Evolutionary conservation across 257 asterid species (phyloP).

Genomic region (Solanum paucissectum): DNA sequence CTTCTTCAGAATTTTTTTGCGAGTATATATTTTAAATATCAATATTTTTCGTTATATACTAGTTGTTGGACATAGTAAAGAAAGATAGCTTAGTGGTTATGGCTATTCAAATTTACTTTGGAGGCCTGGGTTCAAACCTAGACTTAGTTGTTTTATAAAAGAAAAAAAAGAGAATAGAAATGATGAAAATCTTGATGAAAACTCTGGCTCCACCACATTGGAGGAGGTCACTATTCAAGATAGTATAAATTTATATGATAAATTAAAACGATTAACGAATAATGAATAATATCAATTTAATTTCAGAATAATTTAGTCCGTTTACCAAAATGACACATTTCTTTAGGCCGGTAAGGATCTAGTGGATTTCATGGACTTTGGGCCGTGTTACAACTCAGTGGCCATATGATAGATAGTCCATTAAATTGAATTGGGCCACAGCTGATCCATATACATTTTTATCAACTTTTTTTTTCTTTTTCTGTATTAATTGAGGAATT

Average conservation of each 20-base stretch:
- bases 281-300: no score
- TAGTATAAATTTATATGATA: no score
- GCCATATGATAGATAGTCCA: neutral
- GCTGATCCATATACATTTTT: neutral
- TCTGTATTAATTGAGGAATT: neutral
- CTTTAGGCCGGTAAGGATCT: neutral
- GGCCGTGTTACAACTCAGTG: neutral
- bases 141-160: neutral
- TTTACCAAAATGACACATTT: no score
- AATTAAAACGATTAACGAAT: no score
- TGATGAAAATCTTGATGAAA: no score
- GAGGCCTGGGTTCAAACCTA: neutral
- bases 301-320: no score
- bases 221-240: no score
- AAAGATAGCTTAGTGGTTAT: neutral
- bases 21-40: no score
- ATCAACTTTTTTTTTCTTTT: neutral
- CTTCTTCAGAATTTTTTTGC: no score
- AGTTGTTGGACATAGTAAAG: neutral
- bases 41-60: neutral
- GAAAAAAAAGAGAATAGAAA: no score
- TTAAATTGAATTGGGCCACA: neutral
- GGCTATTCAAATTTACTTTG: neutral
- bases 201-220: no score
- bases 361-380: neutral